Conservation (phyloP, 2,329 filamentous ascomycete species). For the Hyphodiscus sp. region DNA sequence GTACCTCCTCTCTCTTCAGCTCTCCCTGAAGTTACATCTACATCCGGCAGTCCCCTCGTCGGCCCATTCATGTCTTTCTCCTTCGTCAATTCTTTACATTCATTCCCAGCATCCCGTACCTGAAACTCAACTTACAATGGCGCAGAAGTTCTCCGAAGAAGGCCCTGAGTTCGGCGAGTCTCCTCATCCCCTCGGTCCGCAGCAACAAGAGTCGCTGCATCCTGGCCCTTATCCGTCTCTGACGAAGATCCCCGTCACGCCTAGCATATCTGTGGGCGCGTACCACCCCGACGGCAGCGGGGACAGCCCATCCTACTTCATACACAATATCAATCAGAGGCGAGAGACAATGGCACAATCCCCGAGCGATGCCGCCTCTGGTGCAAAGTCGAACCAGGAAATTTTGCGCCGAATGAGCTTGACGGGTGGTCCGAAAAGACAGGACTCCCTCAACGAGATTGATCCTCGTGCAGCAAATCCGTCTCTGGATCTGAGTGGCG, state of each 20-base stretch:
- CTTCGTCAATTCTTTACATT: not conserved
- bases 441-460: conserved; percentile 47
- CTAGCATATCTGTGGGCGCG: conserved; percentile 20
- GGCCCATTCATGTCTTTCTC: not conserved
- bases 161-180: conserved; percentile 14
- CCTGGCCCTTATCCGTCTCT: conserved; percentile 23
- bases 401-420: conserved; percentile 40
- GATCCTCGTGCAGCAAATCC: conserved; percentile 46
- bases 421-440: conserved; percentile 15
- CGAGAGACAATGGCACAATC: conserved; percentile 22
- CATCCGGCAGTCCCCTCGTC: too few species aligned
- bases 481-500: conserved; percentile 53
- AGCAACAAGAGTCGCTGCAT: conserved; percentile 20
- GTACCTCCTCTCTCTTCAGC: not conserved
- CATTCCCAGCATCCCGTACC: not conserved
- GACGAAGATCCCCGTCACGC: conserved; percentile 27
- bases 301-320: conserved; percentile 22
- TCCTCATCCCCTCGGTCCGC: conserved; percentile 13
- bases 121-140: conserved; percentile 11
- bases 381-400: conserved; percentile 34
- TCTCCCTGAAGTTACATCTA: not conserved
- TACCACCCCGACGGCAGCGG: conserved; percentile 11
- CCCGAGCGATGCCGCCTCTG: conserved; percentile 26
- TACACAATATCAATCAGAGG: conserved; percentile 12
- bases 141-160: conserved; percentile 7